Percentiles rank a stretch among this genome's conserved stretches.
phyloP scores from a whole-genome alignment of 345 rosid species.

The Populus pruinosa region DNA sequence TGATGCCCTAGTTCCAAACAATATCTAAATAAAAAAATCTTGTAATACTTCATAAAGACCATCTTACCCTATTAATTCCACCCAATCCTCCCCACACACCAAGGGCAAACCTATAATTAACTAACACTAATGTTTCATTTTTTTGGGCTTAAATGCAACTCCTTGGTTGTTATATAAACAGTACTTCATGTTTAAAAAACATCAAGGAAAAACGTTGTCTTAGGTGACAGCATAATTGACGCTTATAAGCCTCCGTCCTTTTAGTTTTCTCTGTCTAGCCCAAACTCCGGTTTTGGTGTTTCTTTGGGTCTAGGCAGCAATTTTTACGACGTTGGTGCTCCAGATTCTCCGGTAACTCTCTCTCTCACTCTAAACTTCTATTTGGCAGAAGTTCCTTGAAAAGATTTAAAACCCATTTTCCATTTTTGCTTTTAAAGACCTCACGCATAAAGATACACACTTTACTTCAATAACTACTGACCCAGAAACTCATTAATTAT shows the following conservation, averaged over 20 bases:
- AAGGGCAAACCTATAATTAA: not conserved
- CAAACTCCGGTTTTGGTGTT: conserved; percentile 17
- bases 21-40: not conserved
- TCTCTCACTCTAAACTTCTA: not conserved
- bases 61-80: not conserved
- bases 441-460: not conserved
- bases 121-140: not conserved
- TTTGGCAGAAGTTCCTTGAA: not conserved
- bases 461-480: not conserved
- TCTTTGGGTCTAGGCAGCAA: conserved; percentile 1
- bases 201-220: not conserved
- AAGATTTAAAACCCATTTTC: not conserved
- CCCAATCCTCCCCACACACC: not conserved
- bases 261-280: not conserved
- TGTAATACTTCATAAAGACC: not conserved
- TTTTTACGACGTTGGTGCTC: conserved; percentile 5
- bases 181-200: not conserved
- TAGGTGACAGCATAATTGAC: not conserved
- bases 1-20: not conserved
- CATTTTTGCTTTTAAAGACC: not conserved
- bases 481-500: not conserved
- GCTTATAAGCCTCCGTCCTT: not conserved
- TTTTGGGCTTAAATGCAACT: not conserved
- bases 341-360: conserved; percentile 28
- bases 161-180: not conserved